Evolutionary conservation across 768 basidiomycete genomes (phyloP).

Genomic region (Mycena latifolia): DNA sequence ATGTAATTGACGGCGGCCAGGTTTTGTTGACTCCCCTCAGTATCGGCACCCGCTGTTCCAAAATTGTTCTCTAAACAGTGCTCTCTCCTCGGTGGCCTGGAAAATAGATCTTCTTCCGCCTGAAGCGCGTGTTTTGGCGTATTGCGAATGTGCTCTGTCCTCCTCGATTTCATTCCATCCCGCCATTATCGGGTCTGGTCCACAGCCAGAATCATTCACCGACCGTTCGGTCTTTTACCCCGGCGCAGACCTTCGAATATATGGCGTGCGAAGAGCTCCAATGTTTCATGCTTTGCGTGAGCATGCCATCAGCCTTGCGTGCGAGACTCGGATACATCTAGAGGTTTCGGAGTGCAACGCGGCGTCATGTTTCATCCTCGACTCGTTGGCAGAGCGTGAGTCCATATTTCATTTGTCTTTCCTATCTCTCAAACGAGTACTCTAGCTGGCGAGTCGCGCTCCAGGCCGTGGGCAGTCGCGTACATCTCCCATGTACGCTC

Average conservation of each 20-base stretch:
- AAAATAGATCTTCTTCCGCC: constrained; percentile 18
- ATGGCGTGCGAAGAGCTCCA: constrained; percentile 25
- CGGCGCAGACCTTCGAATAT: constrained; percentile 27
- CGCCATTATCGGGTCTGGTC: constrained; percentile 24
- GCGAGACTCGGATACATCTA: constrained; percentile 19
- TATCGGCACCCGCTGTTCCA: constrained; percentile 2
- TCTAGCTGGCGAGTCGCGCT: background rate
- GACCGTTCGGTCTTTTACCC: constrained; percentile 21
- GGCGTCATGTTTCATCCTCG: constrained; percentile 26
- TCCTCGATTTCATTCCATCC: constrained; percentile 27
- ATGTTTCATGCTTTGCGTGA: constrained; percentile 17
- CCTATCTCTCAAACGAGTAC: background rate
- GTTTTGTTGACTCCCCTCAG: background rate
- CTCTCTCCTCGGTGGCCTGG: constrained; percentile 20
- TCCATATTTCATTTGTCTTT: background rate
- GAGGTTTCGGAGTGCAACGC: constrained; percentile 24
- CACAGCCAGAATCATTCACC: constrained; percentile 13
- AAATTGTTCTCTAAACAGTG: background rate
- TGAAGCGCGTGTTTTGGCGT: constrained; percentile 21
- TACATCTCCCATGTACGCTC: constrained; percentile 30
- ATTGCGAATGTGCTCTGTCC: constrained; percentile 22
- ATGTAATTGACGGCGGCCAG: background rate
- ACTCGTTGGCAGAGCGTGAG: constrained; percentile 14
- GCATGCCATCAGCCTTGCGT: constrained; percentile 21
- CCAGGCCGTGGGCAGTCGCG: constrained; percentile 28